These are phyloP conservation scores for Globisporangium echinulatum DNA, from an alignment of 352 stramenopile genomes.

Conservation along the genomic window DNA sequence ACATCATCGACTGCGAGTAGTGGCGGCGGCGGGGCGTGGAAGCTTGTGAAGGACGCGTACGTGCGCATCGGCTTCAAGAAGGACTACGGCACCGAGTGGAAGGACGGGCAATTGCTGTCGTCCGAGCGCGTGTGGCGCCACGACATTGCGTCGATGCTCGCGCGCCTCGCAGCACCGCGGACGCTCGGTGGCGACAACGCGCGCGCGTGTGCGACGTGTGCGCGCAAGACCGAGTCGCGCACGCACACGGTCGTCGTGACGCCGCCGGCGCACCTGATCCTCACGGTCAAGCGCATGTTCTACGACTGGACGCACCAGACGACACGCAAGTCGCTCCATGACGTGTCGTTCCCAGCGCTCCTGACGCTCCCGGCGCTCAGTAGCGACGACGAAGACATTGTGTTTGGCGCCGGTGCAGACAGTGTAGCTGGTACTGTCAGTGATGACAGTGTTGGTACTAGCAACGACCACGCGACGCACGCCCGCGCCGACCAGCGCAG, in stretches of 20 bases:
- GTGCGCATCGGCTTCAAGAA: slow-evolving; percentile 87
- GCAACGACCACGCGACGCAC: background rate
- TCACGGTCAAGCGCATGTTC: slow-evolving; percentile 88
- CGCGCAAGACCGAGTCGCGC: slow-evolving; percentile 73
- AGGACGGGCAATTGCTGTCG: slow-evolving; percentile 63
- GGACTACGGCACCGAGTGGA: slow-evolving; percentile 86
- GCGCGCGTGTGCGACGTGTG: slow-evolving; percentile 62
- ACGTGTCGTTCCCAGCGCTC: slow-evolving; percentile 68
- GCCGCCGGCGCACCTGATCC: slow-evolving; percentile 77
- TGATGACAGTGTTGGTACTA: background rate
- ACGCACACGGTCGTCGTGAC: slow-evolving; percentile 77
- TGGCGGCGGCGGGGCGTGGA: slow-evolving; percentile 40
- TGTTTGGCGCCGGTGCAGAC: slow-evolving; percentile 16
- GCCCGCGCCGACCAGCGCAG: slow-evolving; percentile 23
- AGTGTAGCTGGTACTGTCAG: no score
- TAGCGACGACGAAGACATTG: slow-evolving; percentile 42
- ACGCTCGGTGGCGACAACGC: slow-evolving; percentile 79
- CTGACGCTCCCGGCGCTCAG: slow-evolving; percentile 64
- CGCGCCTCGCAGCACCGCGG: slow-evolving; percentile 68
- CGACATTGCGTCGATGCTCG: slow-evolving; percentile 78
- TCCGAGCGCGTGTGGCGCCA: slow-evolving; percentile 83
- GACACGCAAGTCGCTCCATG: slow-evolving; percentile 80
- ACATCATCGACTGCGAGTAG: background rate
- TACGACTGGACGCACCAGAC: slow-evolving; percentile 88
- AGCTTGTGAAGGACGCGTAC: slow-evolving; percentile 78